Evolutionary conservation across 2,329 filamentous ascomycete species (phyloP).

Genomic region (Phyllosticta citriasiana): DNA sequence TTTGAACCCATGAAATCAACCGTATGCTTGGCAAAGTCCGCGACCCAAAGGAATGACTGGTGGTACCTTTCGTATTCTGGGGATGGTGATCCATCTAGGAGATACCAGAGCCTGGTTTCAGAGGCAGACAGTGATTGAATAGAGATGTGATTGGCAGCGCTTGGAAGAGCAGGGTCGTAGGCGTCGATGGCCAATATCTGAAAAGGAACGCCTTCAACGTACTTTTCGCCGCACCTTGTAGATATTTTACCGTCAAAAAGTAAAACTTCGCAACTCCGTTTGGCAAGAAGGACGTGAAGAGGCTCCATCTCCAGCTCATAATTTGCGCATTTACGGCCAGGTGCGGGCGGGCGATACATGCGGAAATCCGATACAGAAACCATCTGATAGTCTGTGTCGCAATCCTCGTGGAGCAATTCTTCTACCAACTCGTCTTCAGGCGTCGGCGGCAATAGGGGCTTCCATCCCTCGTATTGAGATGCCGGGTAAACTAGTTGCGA

Average conservation of each 20-base stretch:
- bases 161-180: slow-evolving; percentile 42
- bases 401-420: background rate
- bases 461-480: background rate
- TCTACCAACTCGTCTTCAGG: background rate
- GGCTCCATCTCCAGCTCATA: slow-evolving; percentile 13
- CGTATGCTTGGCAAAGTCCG: slow-evolving; percentile 59
- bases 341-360: background rate
- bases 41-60: slow-evolving; percentile 58
- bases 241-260: slow-evolving; percentile 33
- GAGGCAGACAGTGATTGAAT: slow-evolving; percentile 39
- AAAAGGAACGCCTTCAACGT: slow-evolving; percentile 49
- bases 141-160: slow-evolving; percentile 49
- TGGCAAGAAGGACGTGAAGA: background rate
- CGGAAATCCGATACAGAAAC: background rate
- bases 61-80: slow-evolving; percentile 54
- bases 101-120: slow-evolving; percentile 50
- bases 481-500: background rate
- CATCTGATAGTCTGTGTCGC: background rate
- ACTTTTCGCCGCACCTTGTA: slow-evolving; percentile 33
- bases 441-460: background rate
- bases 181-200: slow-evolving; percentile 53
- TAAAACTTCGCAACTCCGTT: slow-evolving; percentile 10
- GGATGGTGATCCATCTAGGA: slow-evolving; percentile 43
- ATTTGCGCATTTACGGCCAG: background rate
- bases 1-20: slow-evolving; percentile 50